A percentile compares a stretch with the other conserved stretches of the same genome.
Evolutionary conservation across 106 monocot genomes (phyloP).

Genomic region (Dendrobium officinale): DNA sequence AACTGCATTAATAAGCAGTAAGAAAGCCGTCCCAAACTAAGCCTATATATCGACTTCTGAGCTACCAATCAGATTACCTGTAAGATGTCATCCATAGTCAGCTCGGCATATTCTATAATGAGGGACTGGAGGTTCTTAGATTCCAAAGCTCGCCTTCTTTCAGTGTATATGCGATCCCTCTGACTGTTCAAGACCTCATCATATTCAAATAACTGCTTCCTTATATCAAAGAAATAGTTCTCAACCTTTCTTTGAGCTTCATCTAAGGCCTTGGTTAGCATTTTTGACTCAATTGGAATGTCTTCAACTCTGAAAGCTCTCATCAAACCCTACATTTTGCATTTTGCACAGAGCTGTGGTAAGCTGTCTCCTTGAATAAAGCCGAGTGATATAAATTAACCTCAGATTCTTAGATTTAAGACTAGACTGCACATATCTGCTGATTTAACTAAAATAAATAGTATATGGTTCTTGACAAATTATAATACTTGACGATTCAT

Average conservation of each 20-base stretch:
- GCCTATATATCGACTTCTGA: not conserved
- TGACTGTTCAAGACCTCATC: constrained; percentile 97
- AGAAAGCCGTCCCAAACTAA: too few species aligned
- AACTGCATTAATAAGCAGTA: too few species aligned
- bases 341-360: constrained; percentile 5
- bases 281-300: constrained; percentile 87
- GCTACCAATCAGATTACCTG: constrained; percentile 41
- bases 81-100: constrained; percentile 96
- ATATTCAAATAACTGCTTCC: constrained; percentile 93
- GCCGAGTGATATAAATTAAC: not conserved
- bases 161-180: constrained; percentile 85
- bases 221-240: constrained; percentile 94
- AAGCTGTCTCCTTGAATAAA: not conserved
- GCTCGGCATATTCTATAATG: constrained; percentile 84
- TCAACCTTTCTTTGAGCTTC: constrained; percentile 98
- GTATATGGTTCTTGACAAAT: not conserved
- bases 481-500: not conserved
- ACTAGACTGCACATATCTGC: not conserved
- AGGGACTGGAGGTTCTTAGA: constrained; percentile 69
- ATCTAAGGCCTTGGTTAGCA: constrained; percentile 94
- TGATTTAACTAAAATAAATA: not conserved
- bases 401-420: not conserved
- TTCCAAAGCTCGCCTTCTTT: constrained; percentile 79
- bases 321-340: constrained; percentile 76
- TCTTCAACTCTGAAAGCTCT: constrained; percentile 96